Percentiles rank a stretch among this genome's conserved stretches.
phyloP scores from a whole-genome alignment of 225 moss, liverwort and hornwort genomes.

The Rhytidiadelphus loreus region DNA sequence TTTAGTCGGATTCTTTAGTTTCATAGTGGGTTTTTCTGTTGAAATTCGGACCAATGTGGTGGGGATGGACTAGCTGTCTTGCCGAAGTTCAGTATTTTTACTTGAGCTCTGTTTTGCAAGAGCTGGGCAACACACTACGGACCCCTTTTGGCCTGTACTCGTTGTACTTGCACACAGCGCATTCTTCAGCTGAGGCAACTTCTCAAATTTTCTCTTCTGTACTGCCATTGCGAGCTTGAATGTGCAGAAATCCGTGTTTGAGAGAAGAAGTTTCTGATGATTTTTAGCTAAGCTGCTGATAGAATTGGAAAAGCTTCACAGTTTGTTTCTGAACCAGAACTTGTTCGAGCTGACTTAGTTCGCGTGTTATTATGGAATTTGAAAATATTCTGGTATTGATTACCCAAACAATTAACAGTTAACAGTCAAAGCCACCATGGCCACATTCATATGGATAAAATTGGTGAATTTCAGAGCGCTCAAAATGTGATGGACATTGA shows the following conservation, averaged over 20 bases:
- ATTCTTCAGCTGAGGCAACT: neutral
- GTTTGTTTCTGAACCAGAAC: no score
- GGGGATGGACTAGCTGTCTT: neutral
- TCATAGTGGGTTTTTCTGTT: neutral
- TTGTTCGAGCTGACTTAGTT: neutral
- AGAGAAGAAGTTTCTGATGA: neutral
- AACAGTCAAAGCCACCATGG: neutral
- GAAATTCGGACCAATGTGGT: neutral
- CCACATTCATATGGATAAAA: neutral
- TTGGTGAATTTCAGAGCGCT: neutral
- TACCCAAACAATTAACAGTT: neutral
- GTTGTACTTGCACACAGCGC: neutral
- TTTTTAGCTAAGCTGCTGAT: no score
- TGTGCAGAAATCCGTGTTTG: neutral
- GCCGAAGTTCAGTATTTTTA: neutral
- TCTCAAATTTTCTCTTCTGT: neutral
- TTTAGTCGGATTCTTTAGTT: neutral
- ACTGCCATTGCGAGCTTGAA: no score
- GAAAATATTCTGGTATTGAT: neutral
- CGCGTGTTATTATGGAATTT: neutral
- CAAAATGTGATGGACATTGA: neutral
- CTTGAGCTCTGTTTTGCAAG: neutral
- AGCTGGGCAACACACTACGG: neutral
- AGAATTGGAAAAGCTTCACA: neutral
- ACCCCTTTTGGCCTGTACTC: neutral